Evolutionary conservation across 192 early-diverging fungal genomes (phyloP), one percentile per base, ranked within the genome.

Genomic region (Oehlia diaphana): DNA sequence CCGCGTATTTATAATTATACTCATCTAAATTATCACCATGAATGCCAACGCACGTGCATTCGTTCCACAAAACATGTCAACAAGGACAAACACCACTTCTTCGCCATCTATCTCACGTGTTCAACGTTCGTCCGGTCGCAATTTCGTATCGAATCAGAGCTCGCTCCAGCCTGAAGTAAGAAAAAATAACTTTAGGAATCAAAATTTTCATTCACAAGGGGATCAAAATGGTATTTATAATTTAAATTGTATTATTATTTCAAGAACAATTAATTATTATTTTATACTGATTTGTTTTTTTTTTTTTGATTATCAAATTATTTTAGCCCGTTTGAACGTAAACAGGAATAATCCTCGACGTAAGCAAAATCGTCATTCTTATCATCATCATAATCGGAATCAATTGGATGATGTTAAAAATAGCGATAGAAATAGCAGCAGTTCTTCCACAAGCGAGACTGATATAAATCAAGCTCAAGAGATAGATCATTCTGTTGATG

Each of bases 11-110:
- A 28, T 42, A 26, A 42, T 65, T 65, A 77, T 42, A 47, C 42
- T 65, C 4, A 74, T 12, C 10, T 47, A 31, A 26, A 33, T 74
- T 2, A 74, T 58, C 72, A 74, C 8, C 49, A 77, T 77, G 75
- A 77, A 77, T 42, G 35, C 63, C 31, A 77, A 77, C 75, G 75
- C 75, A 21, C 75, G 62, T 26, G 37, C 63, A 6, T 77, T 77
- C 63, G n/a, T 77, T 47, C 75, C 75, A 9, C 75, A 77, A 64
- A 65, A 65, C 4, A 44, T 26, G 37, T 2, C 62, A 21, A n/a
- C 33, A 13, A 75, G 74, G 28, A 35, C 61, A 65, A 49, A 49
- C 35, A 42, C 19, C 44, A 14, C 61, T 44, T 19, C 61, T 44
- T 77, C 75, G 5, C 10, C 75, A 37, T 6, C 63, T 28, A 26